Evolutionary conservation across 352 stramenopile genomes (phyloP).

Genomic region (Globisporangium middletonii): DNA sequence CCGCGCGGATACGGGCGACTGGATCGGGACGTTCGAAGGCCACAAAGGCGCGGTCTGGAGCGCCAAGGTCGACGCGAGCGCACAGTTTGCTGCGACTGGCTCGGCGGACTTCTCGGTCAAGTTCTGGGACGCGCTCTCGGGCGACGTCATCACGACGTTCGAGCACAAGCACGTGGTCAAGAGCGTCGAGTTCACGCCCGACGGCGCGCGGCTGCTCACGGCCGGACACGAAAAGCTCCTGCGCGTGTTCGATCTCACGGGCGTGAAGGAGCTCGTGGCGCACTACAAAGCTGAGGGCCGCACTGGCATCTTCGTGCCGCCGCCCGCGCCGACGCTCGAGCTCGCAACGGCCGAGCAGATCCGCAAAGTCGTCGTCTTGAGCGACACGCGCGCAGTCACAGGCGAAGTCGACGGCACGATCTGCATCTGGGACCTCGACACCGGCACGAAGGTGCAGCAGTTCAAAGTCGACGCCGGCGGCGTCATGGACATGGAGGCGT

Average conservation of each 20-base stretch:
- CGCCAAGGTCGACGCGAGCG: constrained; percentile 84
- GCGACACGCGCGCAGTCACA: constrained; percentile 41
- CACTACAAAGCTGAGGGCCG: constrained; percentile 49
- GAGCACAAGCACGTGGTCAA: constrained; percentile 98
- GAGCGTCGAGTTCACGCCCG: constrained; percentile 89
- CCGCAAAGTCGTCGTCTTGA: constrained; percentile 72
- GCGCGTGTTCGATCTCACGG: constrained; percentile 86
- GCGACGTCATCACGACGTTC: constrained; percentile 89
- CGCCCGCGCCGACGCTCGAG: constrained; percentile 37
- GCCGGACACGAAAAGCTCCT: constrained; percentile 94
- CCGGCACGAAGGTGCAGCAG: constrained; percentile 28
- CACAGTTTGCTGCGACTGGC: constrained; percentile 84
- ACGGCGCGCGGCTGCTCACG: constrained; percentile 85
- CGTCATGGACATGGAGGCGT: constrained; percentile 84
- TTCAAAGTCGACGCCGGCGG: constrained; percentile 67
- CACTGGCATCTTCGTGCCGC: constrained; percentile 54
- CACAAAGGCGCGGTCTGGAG: constrained; percentile 95
- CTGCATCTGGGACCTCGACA: constrained; percentile 62
- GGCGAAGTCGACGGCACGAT: constrained; percentile 74
- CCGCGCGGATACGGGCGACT: constrained; percentile 81
- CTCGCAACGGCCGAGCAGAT: constrained; percentile 66
- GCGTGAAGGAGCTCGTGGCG: constrained; percentile 56
- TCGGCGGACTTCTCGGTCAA: constrained; percentile 95
- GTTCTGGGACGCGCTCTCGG: constrained; percentile 96
- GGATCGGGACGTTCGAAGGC: constrained; percentile 97